These are phyloP conservation scores for Cardamine resedifolia DNA, from an alignment of 345 rosid genomes.

Conservation along the genomic window DNA sequence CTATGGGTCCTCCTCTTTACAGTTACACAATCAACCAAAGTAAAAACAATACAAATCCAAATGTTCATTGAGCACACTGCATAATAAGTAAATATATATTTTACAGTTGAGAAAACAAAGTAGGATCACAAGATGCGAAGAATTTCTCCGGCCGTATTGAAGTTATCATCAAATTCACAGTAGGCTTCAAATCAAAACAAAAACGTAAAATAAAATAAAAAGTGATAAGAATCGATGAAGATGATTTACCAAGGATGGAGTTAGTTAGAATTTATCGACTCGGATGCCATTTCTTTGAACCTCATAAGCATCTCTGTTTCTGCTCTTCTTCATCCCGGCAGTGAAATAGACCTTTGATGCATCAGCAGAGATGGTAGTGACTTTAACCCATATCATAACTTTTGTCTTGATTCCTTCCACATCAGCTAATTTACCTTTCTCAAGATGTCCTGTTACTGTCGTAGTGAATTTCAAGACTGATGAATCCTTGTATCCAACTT, in stretches of 20 bases:
- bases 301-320: constrained; percentile 75
- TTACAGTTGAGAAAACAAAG: too few relatives aligned
- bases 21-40: too few relatives aligned
- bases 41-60: too few relatives aligned
- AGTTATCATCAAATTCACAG: background rate
- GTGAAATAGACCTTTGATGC: constrained; percentile 76
- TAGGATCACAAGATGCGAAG: too few relatives aligned
- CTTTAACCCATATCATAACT: constrained; percentile 86
- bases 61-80: background rate
- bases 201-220: background rate
- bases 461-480: constrained; percentile 77
- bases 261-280: constrained; percentile 63
- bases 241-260: background rate
- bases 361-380: constrained; percentile 64
- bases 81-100: too few relatives aligned
- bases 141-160: background rate
- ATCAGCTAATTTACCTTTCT: constrained; percentile 76
- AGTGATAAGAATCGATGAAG: too few relatives aligned
- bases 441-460: constrained; percentile 61
- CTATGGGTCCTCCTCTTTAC: too few relatives aligned
- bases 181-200: background rate
- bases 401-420: constrained; percentile 93
- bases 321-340: constrained; percentile 71
- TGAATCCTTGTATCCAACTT: constrained; percentile 90
- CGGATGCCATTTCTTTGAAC: constrained; percentile 70